phyloP scores from a whole-genome alignment of 2,329 filamentous ascomycete genomes.

The Fusarium sp. region DNA sequence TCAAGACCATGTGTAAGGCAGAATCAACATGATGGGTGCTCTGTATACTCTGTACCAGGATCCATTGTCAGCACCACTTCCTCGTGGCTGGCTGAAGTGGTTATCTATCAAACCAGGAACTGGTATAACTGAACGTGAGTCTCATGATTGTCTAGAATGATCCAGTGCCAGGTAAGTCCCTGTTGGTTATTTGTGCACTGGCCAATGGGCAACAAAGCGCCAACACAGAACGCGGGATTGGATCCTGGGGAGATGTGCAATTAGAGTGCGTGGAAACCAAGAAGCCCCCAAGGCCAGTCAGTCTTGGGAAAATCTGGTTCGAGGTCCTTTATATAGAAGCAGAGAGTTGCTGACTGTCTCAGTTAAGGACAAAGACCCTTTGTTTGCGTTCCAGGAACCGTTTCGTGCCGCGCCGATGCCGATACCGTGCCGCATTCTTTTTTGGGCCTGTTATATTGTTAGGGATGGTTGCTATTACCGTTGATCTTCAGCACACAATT shows the following conservation, averaged over 20 bases:
- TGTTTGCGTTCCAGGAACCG: background rate
- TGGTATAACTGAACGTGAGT: background rate
- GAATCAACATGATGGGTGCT: background rate
- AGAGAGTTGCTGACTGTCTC: background rate
- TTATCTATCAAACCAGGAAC: background rate
- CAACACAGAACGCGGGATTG: constrained; percentile 31
- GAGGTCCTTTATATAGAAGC: background rate
- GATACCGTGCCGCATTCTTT: background rate
- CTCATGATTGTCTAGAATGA: background rate
- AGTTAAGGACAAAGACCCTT: background rate
- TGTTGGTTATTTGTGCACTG: background rate
- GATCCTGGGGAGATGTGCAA: constrained; percentile 22
- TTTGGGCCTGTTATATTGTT: constrained; percentile 3
- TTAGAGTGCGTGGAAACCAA: constrained; percentile 6
- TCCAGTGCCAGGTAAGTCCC: constrained; percentile 8
- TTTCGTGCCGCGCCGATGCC: constrained; percentile 5
- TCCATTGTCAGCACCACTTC: background rate
- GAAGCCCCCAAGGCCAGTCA: background rate
- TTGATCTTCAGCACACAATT: constrained; percentile 32
- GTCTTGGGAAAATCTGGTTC: background rate
- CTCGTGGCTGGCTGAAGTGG: background rate
- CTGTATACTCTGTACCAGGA: background rate
- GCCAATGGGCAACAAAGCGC: constrained; percentile 27
- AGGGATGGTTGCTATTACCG: background rate
- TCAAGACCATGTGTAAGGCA: constrained; percentile 17